Base-by-base conservation (phyloP, 345 rosid genomes). In the Chamaenerion angustifolium region DNA sequence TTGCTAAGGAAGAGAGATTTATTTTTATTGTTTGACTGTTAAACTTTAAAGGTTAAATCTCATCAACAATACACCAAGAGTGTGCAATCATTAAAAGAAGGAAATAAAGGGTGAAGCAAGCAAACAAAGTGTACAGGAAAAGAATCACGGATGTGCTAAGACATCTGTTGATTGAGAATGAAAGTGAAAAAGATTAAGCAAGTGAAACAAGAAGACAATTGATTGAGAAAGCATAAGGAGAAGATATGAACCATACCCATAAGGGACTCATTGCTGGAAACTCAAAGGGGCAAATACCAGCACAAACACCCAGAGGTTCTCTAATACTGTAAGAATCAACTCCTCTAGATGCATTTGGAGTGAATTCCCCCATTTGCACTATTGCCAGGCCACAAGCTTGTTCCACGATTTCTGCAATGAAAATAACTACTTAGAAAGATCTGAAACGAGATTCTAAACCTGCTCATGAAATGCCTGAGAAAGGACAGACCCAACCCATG, bases 261-360 rank as follows among this genome's bases (percentile, higher is more conserved):
- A 72, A 65, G 19, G 77, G 75, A 63, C 67, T 64, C 69, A 62
- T 58, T 9, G 77, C 81, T 12, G 81, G 81, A 64, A 66, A 72
- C 52, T 76, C 69, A 54, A 56, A 65, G 45, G 76, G 54, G 57
- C 78, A 76, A 49, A 76, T 70, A 54, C 82, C 82, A 62, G 76
- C 75, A 65, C 82, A 76, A 62, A 72, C 69, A 49, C 82, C 81
- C 43, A 76, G 61, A 42, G 81, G 76, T 55, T 76, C 81, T 60
- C 81, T 64, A 41, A 65, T 53, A 56, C 64, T 64, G 54, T 64
- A 76, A 52, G 68, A 45, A 56, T 76, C 81, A 57, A 73, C 45
- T 16, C 78, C 81, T 48, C 49, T 65, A 11, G 74, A 63, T 16
- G 63, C 64, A 46, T 76, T 69, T 51, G 75, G 61, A 51, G 62